Evolutionary conservation across 2,329 filamentous ascomycete genomes (phyloP).

Genomic region (Zymoseptoria brevis): DNA sequence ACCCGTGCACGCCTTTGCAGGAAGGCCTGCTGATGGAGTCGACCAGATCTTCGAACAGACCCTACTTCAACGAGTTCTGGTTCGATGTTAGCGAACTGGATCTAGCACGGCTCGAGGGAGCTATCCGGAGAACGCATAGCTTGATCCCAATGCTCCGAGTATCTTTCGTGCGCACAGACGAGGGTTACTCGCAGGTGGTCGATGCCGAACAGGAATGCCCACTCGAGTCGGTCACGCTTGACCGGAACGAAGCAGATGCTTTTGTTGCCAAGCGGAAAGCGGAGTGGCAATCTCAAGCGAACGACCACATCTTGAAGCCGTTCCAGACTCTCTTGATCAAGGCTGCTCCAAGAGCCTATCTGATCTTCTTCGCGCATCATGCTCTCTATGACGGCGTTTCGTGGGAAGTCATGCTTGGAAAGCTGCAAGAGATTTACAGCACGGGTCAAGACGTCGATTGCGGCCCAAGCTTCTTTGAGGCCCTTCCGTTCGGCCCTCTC

Average conservation of each 20-base stretch:
- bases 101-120: constrained; percentile 41
- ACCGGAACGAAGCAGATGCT: constrained; percentile 26
- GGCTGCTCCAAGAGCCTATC: constrained; percentile 25
- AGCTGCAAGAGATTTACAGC: constrained; percentile 49
- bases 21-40: constrained; percentile 75
- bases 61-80: constrained; percentile 73
- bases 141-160: constrained; percentile 61
- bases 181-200: constrained; percentile 70
- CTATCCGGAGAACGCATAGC: constrained; percentile 51
- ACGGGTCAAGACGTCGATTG: constrained; percentile 19
- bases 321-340: constrained; percentile 44
- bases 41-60: constrained; percentile 45
- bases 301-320: constrained; percentile 42
- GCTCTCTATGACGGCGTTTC: constrained; percentile 81
- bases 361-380: constrained; percentile 71
- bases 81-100: constrained; percentile 49
- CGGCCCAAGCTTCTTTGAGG: constrained; percentile 56
- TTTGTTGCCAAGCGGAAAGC: constrained; percentile 33
- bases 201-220: constrained; percentile 32
- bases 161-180: constrained; percentile 61
- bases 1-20: constrained; percentile 78
- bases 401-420: constrained; percentile 57
- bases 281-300: constrained; percentile 50
- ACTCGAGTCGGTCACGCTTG: constrained; percentile 37
- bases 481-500: constrained; percentile 63